These are phyloP conservation scores for Starmerella potacharoeniae DNA, from an alignment of 805 yeast genomes.

Conservation along the genomic window DNA sequence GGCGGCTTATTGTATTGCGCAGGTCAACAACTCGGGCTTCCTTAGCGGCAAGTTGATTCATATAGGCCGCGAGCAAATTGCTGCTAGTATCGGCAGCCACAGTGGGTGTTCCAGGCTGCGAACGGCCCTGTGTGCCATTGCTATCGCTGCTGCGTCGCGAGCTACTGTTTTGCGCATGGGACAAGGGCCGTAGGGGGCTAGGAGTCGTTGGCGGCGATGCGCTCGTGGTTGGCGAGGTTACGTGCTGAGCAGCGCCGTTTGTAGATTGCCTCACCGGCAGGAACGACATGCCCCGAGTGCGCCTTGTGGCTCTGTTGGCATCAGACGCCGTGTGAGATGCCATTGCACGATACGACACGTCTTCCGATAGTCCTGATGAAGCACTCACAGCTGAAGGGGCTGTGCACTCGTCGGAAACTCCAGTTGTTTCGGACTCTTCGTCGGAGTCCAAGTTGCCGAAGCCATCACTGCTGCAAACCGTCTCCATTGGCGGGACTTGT, in stretches of 20 bases:
- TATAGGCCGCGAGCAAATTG: conserved; percentile 2
- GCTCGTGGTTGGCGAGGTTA: neutral
- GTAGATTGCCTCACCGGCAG: conserved; percentile 9
- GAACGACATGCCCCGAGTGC: conserved; percentile 12
- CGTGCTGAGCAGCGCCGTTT: neutral
- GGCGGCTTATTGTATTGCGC: conserved; percentile 23
- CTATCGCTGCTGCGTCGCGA: neutral
- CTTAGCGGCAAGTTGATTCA: conserved; percentile 29
- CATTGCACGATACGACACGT: no score
- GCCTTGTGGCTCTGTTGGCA: neutral
- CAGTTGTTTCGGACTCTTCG: neutral
- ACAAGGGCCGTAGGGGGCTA: neutral
- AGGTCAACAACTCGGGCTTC: conserved; percentile 32
- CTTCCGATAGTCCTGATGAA: neutral
- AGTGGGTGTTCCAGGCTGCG: neutral
- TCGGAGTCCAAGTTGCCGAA: neutral
- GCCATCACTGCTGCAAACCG: neutral
- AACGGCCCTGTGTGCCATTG: neutral
- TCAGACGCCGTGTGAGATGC: neutral
- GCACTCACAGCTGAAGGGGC: neutral
- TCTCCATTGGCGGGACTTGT: neutral
- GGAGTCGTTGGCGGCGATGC: conserved; percentile 9
- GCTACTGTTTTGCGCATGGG: neutral
- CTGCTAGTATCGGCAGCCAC: neutral
- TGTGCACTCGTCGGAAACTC: neutral